Percentiles rank a stretch among this genome's conserved stretches.
Conservation (phyloP, 805 yeast species). For the Saturnispora serradocipensis region DNA sequence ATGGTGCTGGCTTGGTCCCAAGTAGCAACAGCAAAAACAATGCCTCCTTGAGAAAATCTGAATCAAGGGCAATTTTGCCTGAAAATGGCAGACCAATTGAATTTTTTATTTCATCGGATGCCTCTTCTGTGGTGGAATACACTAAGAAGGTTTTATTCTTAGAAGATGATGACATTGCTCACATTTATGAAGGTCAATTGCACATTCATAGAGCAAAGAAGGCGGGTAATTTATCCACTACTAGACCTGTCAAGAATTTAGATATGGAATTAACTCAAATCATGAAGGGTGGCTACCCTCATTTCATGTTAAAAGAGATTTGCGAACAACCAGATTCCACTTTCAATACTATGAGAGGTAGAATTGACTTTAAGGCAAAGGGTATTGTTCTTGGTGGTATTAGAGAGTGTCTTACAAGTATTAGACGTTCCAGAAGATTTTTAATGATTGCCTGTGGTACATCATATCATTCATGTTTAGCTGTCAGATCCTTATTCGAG, state of each 20-base stretch:
- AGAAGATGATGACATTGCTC: conserved; percentile 98
- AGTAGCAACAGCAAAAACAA: conserved; percentile 34
- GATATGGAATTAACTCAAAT: conserved; percentile 96
- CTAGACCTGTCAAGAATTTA: conserved; percentile 90
- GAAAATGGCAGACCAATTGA: conserved; percentile 91
- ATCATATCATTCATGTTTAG: conserved; percentile 95
- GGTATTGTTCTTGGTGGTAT: conserved; percentile 84
- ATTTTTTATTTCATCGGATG: conserved; percentile 93
- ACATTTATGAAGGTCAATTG: conserved; percentile 93
- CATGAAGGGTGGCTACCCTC: conserved; percentile 94
- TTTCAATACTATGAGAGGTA: conserved; percentile 98
- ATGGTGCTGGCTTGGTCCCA: conserved; percentile 18
- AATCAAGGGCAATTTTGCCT: conserved; percentile 92
- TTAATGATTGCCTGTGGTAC: conserved; percentile 99
- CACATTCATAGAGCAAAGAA: conserved; percentile 95
- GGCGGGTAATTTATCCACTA: conserved; percentile 81
- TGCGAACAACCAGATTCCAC: conserved; percentile 98
- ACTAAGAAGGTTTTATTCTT: conserved; percentile 93
- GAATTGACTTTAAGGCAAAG: conserved; percentile 81
- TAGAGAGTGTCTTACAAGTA: conserved; percentile 71
- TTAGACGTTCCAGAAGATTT: conserved; percentile 89
- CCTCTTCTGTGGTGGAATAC: conserved; percentile 92
- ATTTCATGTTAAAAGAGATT: conserved; percentile 98
- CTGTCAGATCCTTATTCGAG: conserved; percentile 92
- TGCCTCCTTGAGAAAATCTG: conserved; percentile 23